Evolutionary conservation across 129 eudicot genomes (phyloP).

Genomic region (Ambrosia trifida): DNA sequence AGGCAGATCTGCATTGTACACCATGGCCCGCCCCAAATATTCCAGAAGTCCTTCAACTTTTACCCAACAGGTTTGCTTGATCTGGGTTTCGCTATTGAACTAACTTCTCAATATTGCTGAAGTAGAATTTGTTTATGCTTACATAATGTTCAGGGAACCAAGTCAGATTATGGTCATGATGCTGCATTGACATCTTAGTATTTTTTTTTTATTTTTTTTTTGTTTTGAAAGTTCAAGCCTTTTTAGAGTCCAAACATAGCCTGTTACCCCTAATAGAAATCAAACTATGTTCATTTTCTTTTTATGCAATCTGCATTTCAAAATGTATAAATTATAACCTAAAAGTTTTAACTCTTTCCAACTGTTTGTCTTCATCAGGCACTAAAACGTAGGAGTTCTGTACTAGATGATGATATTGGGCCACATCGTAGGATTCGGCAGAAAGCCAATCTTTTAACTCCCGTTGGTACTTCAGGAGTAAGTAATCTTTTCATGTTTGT

Average conservation of each 20-base stretch:
- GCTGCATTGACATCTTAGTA: slow-evolving; percentile 30
- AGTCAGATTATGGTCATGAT: slow-evolving; percentile 36
- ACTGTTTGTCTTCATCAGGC: slow-evolving; percentile 42
- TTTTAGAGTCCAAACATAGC: neutral
- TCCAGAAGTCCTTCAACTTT: slow-evolving; percentile 42
- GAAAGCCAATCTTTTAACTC: slow-evolving; percentile 58
- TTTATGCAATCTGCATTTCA: neutral
- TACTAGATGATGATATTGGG: slow-evolving; percentile 64
- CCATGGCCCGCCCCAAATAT: slow-evolving; percentile 96
- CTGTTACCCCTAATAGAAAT: neutral
- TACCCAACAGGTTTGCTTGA: slow-evolving; percentile 44
- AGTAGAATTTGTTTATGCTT: slow-evolving; percentile 7
- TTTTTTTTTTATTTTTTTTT: neutral
- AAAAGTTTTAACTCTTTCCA: neutral
- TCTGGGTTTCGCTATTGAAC: slow-evolving; percentile 10
- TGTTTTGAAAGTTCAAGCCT: neutral
- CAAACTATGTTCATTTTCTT: neutral
- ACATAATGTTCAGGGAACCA: slow-evolving; percentile 39
- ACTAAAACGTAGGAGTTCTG: slow-evolving; percentile 76
- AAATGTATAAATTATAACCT: too few relatives aligned
- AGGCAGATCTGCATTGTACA: slow-evolving; percentile 89
- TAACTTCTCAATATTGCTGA: slow-evolving; percentile 20
- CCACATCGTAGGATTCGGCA: slow-evolving; percentile 81
- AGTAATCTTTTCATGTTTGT: too few relatives aligned
- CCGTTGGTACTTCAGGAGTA: too few relatives aligned